Evolutionary conservation across 768 basidiomycete genomes (phyloP), one percentile per base, ranked within the genome.

Genomic region (Leccinum fibrillosum): DNA sequence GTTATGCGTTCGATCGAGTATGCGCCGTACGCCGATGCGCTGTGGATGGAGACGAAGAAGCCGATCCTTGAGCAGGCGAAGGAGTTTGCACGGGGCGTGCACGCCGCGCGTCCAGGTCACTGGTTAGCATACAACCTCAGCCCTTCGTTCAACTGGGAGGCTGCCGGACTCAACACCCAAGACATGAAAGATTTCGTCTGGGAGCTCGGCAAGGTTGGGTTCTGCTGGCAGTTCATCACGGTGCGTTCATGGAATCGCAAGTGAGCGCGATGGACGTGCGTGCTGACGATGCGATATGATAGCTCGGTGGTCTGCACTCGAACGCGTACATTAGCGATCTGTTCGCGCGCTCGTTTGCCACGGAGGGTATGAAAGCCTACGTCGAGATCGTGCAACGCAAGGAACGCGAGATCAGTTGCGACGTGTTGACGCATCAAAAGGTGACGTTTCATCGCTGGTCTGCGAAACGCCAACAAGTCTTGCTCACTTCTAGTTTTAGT

Each of bases 211-310:
- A 95, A 90, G 78, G 85, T 97, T 49, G 95, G 95, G 35, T 98
- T 98, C 75, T 88, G 94, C 65, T 98, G 95, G 94, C 95, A 98
- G 74, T 98, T 99, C 79, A 97, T 98, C 75, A 97, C 95, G 64
- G 92, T 94, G 53, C 66, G 90, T 72, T n/a, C 30, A 39, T 19
- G 8, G 50, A 15, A 10, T 21, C 6, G 49, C 52, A 1, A 8
- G 51, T 9, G 56, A 57, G 5, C 17, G 49, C 1, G 5, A 23
- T 10, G 8, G 35, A 62, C 56, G 60, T 37, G 61, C 37, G 26
- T 26, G 26, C 26, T 26, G 26, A 26, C 26, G 26, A 2, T 26
- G 26, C 1, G 26, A 26, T 26, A 26, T 26, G 26, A 26, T 2
- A 97, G 94, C 91, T 99, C 60, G 97, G 85, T 47, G 97, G 97